Percentiles rank a stretch among this genome's conserved stretches.
Conservation (phyloP, 352 stramenopile species). For the Plasmopara halstedii region DNA sequence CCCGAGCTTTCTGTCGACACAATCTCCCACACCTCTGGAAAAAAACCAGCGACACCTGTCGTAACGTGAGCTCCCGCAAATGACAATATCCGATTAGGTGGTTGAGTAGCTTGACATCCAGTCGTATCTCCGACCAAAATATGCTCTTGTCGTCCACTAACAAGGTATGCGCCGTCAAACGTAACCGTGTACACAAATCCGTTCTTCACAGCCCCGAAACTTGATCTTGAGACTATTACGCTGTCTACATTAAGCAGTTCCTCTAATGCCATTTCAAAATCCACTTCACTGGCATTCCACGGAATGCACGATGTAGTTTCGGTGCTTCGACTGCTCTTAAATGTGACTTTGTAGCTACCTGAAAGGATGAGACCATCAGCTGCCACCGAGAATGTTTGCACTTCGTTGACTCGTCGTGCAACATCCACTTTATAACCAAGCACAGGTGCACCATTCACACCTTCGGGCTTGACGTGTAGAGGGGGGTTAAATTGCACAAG, state of each 20-base stretch:
- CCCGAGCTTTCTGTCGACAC: conserved; percentile 28
- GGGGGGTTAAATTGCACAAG: conserved; percentile 59
- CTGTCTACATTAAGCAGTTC: conserved; percentile 61
- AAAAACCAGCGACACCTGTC: conserved; percentile 34
- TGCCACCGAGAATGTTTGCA: conserved; percentile 62
- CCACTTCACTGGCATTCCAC: conserved; percentile 62
- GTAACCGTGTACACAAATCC: conserved; percentile 65
- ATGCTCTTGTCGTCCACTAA: conserved; percentile 46
- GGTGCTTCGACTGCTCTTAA: conserved; percentile 28
- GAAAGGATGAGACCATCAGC: conserved; percentile 42
- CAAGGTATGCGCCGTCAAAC: conserved; percentile 59
- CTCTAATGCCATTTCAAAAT: conserved; percentile 67
- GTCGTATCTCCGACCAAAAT: conserved; percentile 35
- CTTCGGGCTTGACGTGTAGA: conserved; percentile 47
- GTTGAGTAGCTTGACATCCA: conserved; percentile 29
- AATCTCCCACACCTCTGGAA: conserved; percentile 63
- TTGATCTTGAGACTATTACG: conserved; percentile 48
- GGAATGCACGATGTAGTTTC: conserved; percentile 43
- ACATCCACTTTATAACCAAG: conserved; percentile 76
- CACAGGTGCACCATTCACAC: conserved; percentile 59
- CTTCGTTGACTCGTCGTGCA: conserved; percentile 53
- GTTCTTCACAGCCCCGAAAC: conserved; percentile 35
- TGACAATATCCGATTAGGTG: conserved; percentile 43
- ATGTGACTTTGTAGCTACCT: conserved; percentile 52
- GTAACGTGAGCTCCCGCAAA: conserved; percentile 37